These are phyloP conservation scores for Aureobasidium sp. DNA, from an alignment of 2,329 filamentous ascomycete species.

Conservation along the genomic window DNA sequence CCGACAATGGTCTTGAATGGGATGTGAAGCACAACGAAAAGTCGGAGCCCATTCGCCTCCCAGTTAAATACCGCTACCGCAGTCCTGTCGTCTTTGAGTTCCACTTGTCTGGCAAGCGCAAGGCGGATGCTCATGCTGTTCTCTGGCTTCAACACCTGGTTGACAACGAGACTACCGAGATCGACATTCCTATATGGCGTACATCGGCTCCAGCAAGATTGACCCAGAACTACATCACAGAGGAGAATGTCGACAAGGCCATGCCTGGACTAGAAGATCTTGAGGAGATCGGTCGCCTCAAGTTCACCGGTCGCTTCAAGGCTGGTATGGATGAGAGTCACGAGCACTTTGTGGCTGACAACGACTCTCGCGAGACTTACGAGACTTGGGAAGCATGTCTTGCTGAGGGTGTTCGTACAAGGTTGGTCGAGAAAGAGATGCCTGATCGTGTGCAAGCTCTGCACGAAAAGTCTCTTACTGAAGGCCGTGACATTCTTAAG, in stretches of 20 bases:
- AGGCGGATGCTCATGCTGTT: conserved; percentile 66
- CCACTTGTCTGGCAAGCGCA: conserved; percentile 60
- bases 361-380: conserved; percentile 84
- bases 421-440: conserved; percentile 64
- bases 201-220: conserved; percentile 68
- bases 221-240: conserved; percentile 86
- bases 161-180: conserved; percentile 68
- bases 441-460: conserved; percentile 65
- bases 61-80: conserved; percentile 83
- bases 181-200: conserved; percentile 87
- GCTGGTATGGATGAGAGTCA: conserved; percentile 85
- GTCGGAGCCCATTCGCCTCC: conserved; percentile 60
- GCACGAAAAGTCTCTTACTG: conserved; percentile 72
- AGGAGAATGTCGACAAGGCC: conserved; percentile 58
- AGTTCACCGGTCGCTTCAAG: conserved; percentile 77
- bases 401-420: conserved; percentile 72
- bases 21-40: conserved; percentile 43
- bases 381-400: conserved; percentile 92
- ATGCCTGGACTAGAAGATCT: conserved; percentile 69
- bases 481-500: conserved; percentile 74
- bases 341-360: conserved; percentile 73
- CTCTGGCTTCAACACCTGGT: conserved; percentile 81
- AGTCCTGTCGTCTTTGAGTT: conserved; percentile 88
- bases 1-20: conserved; percentile 53
- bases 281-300: conserved; percentile 71